A percentile compares a stretch with the other conserved stretches of the same genome.
These are phyloP conservation scores for Nicotiana sylvestris DNA, from an alignment of 257 asterid genomes.

Conservation along the genomic window DNA sequence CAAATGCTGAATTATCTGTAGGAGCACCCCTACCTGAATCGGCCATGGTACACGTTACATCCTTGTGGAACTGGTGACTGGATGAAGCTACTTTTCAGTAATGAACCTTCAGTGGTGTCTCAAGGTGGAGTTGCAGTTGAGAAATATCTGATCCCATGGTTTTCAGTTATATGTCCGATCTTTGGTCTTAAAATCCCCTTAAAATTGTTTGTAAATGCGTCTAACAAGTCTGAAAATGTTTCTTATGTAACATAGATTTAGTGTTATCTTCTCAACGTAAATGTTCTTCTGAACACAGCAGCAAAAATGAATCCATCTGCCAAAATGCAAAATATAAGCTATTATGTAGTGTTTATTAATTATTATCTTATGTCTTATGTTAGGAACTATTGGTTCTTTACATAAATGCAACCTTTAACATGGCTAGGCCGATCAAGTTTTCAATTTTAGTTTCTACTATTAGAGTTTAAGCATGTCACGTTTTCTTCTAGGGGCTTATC, in stretches of 20 bases:
- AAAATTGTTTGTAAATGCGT: conserved; percentile 31
- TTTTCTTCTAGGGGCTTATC: not conserved
- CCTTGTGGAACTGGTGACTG: conserved; percentile 91
- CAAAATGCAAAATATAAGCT: not conserved
- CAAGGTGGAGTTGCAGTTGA: conserved; percentile 25
- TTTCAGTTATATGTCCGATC: conserved; percentile 69
- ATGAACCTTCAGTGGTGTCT: conserved; percentile 26
- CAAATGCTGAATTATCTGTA: conserved; percentile 16
- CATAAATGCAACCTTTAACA: not conserved
- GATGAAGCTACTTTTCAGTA: conserved; percentile 66
- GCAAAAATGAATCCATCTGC: not conserved
- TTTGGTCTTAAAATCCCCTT: conserved; percentile 63
- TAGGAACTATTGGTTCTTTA: not conserved
- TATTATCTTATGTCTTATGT: not conserved
- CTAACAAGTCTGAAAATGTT: not conserved
- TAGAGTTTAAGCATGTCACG: not conserved
- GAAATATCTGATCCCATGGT: conserved; percentile 65
- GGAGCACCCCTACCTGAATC: conserved; percentile 76
- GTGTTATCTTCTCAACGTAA: not conserved
- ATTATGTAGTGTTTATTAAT: not conserved
- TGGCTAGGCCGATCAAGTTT: not conserved
- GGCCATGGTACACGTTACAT: conserved; percentile 81
- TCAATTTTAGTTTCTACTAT: not conserved
- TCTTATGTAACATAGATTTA: not conserved
- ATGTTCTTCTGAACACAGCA: not conserved